Evolutionary conservation across 805 yeast genomes (phyloP), one percentile per base, ranked within the genome.

Genomic region (Tetrapisispora pingtungensis): DNA sequence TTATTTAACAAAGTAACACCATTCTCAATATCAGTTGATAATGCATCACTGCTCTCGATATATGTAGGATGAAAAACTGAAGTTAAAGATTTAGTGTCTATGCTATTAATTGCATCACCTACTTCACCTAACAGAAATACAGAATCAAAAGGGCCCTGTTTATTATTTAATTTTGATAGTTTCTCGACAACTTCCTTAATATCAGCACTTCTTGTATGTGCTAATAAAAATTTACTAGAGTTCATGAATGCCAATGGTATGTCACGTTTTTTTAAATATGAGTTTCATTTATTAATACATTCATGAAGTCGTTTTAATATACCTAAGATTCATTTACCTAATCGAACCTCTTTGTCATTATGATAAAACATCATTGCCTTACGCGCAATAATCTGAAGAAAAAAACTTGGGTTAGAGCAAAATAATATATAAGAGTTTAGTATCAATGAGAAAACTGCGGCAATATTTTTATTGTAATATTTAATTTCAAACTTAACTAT

Each of bases 91-190:
- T 49, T 44, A 3, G 55, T 46, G 7, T 54, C 48, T 0, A 41
- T 26, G 0, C 60, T 45, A 1, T 41, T 22, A 1, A 50, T 4
- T 13, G 28, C 26, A 7, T 37, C 33, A 1, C 15, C 38, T 1
- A 68, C 57, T 49, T 75, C 75, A 0, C 85, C 84, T 7, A 81
- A 51, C 5, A 80, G 54, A 1, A 81, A 33, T 0, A 74, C 72
- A 2, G 73, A 65, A 38, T 73, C 80, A 53, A 82, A 82, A 0
- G 87, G 87, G 0, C 88, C 88, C 36, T 78, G 78, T 51, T 77
- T 80, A 19, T 56, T 46, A 52, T 79, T 66, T 41, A 81, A 69
- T 1, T 65, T 48, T 52, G 76, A 73, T 4, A 78, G 70, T 46
- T 73, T 74, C 0, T 70, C 67, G 7, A 80, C 49, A 5, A 64